Conservation (phyloP, 192 early-diverging fungal genomes). For the Rhizophagus clarus region DNA sequence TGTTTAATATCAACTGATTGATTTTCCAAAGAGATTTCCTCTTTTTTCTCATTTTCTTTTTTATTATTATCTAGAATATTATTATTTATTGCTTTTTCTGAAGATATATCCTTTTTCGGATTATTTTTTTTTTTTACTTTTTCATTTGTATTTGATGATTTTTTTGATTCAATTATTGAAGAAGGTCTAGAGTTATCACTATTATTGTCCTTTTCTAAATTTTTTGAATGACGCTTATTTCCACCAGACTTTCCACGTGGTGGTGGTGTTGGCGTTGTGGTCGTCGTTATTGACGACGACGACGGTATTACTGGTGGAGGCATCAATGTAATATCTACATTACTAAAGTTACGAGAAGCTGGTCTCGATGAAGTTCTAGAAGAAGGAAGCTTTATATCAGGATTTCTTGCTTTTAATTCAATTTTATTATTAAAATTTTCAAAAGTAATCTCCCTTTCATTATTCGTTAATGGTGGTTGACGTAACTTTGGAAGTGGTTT, state of each 20-base stretch:
- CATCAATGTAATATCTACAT: neutral
- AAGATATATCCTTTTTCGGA: neutral
- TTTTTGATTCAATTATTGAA: neutral
- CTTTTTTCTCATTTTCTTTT: neutral
- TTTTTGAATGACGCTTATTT: neutral
- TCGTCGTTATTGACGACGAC: too few species aligned
- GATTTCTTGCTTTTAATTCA: neutral
- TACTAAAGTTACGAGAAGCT: neutral
- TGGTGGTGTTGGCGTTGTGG: neutral
- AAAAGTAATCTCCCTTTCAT: neutral
- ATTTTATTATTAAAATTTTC: neutral
- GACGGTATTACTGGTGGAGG: too few species aligned
- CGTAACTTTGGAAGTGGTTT: neutral
- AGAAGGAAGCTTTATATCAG: neutral
- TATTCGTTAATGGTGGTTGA: neutral
- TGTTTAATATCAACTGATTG: neutral
- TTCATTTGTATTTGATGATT: neutral
- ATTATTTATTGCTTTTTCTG: too few species aligned
- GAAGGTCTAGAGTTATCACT: neutral
- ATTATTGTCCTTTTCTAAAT: neutral
- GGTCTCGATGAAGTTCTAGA: neutral
- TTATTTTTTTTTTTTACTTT: neutral
- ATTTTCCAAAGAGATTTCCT: neutral
- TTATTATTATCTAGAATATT: neutral
- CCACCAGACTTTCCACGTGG: neutral